Evolutionary conservation across 495 filamentous ascomycete species (phyloP), one percentile per base, ranked within the genome.

Genomic region (Aspergillus baeticus): DNA sequence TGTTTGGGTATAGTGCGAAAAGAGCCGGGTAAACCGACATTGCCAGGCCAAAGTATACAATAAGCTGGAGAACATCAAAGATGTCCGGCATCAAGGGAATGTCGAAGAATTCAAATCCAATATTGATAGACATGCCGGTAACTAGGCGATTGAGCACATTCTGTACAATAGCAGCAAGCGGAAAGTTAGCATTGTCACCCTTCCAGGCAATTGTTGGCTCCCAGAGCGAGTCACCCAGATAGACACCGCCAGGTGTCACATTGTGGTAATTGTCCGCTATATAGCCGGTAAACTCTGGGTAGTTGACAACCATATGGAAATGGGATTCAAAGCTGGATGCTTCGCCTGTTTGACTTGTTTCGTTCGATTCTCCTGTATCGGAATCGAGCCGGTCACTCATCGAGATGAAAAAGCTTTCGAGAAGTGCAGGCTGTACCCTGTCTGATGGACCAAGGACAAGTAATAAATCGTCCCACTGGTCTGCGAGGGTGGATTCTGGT

Each of bases 1-100:
- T 66, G 3, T 89, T 94, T 21, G 89, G 89, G 70, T 96, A 96
- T 15, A 96, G 78, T 1, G 87, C 84, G 62, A 94, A 95, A 73
- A 96, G 90, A 22, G 84, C 89, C 5, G 91, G 91, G 65, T 85
- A 94, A 0, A 84, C 84, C 15, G 81, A 77, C 75, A 92, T 84
- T 14, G 84, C 88, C 2, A 96, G 77, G 22, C 87, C 84, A 61
- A 91, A 84, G 67, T 96, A 96, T 10, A 87, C 77, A 22, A 92
- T 74, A 14, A 95, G 76, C 68, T 94, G 88, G 20, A 96, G 74
- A n/a, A 84, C 85, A 38, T 90, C 77, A 8, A 87, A 90, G 1
- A 81, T 79, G 21, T 74, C 73, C 1, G 85, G 80, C 10, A 78
- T 63, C 72, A 81, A 90, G 15, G 88, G 84, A 13, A 82, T 77